phyloP scores from a whole-genome alignment of 2,329 filamentous ascomycete species.

The Tolypocladium ophioglossoides region DNA sequence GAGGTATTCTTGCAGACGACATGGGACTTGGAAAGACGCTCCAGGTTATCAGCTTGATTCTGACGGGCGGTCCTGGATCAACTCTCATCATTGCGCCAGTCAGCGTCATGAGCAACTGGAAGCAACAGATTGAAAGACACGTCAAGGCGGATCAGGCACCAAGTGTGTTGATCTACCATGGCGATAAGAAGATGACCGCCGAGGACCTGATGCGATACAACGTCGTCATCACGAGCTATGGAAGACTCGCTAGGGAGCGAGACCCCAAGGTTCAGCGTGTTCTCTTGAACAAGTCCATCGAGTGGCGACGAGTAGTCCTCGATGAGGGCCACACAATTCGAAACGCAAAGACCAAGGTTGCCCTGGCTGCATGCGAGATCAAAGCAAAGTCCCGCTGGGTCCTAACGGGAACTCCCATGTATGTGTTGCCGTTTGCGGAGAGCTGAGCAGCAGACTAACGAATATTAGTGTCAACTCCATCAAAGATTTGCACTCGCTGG shows the following conservation, averaged over 20 bases:
- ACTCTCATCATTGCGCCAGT: conserved; percentile 77
- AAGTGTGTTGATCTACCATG: conserved; percentile 66
- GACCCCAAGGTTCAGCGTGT: conserved; percentile 30
- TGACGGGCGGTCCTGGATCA: conserved; percentile 44
- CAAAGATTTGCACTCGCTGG: conserved; percentile 68
- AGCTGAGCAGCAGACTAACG: background rate
- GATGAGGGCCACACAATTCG: conserved; percentile 79
- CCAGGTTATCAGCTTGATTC: conserved; percentile 71
- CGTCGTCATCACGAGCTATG: conserved; percentile 78
- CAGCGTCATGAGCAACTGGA: conserved; percentile 87
- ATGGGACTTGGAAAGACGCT: conserved; percentile 91
- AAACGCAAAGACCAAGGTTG: conserved; percentile 63
- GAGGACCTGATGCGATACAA: conserved; percentile 55
- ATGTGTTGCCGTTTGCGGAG: conserved; percentile 15
- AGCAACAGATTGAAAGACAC: conserved; percentile 65
- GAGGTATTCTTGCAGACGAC: conserved; percentile 77
- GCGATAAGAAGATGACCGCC: conserved; percentile 43
- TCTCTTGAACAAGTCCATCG: conserved; percentile 29
- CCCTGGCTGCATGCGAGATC: conserved; percentile 56
- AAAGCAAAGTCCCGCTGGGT: conserved; percentile 68
- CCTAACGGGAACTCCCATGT: conserved; percentile 71
- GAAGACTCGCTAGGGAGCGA: conserved; percentile 60
- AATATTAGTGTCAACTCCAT: conserved; percentile 58
- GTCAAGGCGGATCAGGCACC: conserved; percentile 52
- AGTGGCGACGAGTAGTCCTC: conserved; percentile 71